Base-by-base conservation (phyloP, 1,284 basidiomycete species). In the Ustilago nuda region DNA sequence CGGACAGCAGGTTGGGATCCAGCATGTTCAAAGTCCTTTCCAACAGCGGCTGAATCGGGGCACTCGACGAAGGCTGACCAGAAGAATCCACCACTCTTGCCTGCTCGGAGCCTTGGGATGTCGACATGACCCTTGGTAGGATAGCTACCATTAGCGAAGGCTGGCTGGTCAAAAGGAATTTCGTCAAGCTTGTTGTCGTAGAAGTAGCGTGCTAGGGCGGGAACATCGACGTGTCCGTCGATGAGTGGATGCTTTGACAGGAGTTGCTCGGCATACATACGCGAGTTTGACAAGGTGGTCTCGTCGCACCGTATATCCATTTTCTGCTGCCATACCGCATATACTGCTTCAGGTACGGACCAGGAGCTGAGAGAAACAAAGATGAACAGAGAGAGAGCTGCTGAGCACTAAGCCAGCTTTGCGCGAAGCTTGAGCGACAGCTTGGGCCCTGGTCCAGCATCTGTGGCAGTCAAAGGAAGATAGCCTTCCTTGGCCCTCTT, bases 191-290 rank as follows among this genome's bases (percentile, higher is more conserved):
- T 72, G 61, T 77, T 77, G 19, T 50, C 61, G 58, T 74, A 74
- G 23, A 45, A 33, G 30, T 66, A 68, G 11, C 68, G 64, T 0
- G 75, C 65, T 32, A 70, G n/a, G 7, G 70, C 75, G 15, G 78
- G 78, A 7, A 80, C 66, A 32, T 80, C 78, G 19, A 80, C 52
- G 46, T 80, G 78, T 0, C 74, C 75, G 23, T 80, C 78, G 46
- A 80, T 75, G 36, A 80, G 68, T 19, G 74, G 71, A 56, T 72
- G 59, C 13, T 48, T 61, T 6, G 60, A 55, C 1, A 76, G 63
- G 1, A 76, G 58, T 4, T 52, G 27, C 8, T 50, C 41, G 9
- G 73, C 68, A 32, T 73, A 66, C 30, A 51, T 62, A 11, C 54
- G 60, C 30, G 70, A 56, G 19, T 19, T 41, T 6, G 39, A 27